A percentile compares a stretch with the other conserved stretches of the same genome.
These are phyloP conservation scores for Ascobolus immersus DNA, from an alignment of 495 filamentous ascomycete species.

Conservation along the genomic window DNA sequence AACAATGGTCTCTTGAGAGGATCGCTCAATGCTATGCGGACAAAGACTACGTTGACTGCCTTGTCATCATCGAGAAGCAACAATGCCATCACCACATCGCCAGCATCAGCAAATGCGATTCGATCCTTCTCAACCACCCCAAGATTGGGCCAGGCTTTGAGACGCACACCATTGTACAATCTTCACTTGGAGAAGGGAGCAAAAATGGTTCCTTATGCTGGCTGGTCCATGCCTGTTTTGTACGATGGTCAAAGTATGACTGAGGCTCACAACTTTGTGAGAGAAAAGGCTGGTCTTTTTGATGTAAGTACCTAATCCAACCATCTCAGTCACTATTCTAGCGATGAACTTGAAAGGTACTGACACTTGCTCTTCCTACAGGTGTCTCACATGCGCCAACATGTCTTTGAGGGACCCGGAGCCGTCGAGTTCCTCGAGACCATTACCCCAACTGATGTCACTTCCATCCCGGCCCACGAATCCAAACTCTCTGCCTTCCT, in stretches of 20 bases:
- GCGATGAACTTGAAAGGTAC: too few species aligned
- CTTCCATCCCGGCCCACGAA: slow-evolving; percentile 28
- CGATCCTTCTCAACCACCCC: too few species aligned
- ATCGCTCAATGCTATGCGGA: too few species aligned
- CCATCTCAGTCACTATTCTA: too few species aligned
- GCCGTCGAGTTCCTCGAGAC: slow-evolving; percentile 51
- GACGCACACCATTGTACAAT: slow-evolving; percentile 65
- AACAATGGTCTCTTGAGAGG: too few species aligned
- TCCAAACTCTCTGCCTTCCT: slow-evolving; percentile 65
- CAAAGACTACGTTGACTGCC: too few species aligned
- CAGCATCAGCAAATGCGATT: too few species aligned
- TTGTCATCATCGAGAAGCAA: too few species aligned
- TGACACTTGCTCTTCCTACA: too few species aligned
- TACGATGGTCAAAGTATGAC: slow-evolving; percentile 49
- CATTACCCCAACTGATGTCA: slow-evolving; percentile 47
- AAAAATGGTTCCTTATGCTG: slow-evolving; percentile 94
- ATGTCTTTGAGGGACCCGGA: slow-evolving; percentile 47
- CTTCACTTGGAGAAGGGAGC: slow-evolving; percentile 54
- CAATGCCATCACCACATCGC: too few species aligned
- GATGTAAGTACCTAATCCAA: too few species aligned
- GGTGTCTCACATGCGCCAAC: slow-evolving; percentile 51
- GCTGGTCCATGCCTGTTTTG: slow-evolving; percentile 77
- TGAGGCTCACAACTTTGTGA: slow-evolving; percentile 67
- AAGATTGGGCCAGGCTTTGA: too few species aligned
- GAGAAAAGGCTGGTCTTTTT: slow-evolving; percentile 67